These are phyloP conservation scores for Penicillium tannophilum DNA, from an alignment of 495 filamentous ascomycete species.

Conservation along the genomic window DNA sequence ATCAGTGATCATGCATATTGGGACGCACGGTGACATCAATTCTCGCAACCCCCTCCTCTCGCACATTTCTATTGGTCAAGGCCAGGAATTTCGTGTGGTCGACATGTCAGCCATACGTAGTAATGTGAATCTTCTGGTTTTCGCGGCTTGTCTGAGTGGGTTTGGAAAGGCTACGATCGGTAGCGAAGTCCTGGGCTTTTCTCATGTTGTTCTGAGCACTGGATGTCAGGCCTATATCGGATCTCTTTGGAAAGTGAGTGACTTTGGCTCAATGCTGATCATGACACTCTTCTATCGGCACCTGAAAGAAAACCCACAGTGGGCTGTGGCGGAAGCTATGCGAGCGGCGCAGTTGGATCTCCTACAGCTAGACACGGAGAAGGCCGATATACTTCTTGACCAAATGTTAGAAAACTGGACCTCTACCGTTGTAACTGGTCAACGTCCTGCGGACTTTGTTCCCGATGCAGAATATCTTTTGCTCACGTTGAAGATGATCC, in stretches of 20 bases:
- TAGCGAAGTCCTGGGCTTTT: conserved; percentile 34
- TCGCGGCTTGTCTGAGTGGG: conserved; percentile 34
- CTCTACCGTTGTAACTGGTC: neutral
- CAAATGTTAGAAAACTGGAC: conserved; percentile 22
- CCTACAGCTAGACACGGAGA: conserved; percentile 25
- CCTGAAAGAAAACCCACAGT: conserved; percentile 15
- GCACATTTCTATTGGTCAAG: conserved; percentile 29
- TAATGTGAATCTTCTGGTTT: conserved; percentile 31
- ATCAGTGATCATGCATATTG: conserved; percentile 31
- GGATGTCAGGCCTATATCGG: conserved; percentile 36
- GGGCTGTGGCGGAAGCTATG: conserved; percentile 23
- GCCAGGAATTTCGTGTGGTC: conserved; percentile 31
- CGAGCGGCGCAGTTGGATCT: conserved; percentile 26
- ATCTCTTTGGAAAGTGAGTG: conserved; percentile 33
- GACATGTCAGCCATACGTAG: conserved; percentile 32
- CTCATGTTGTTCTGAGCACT: conserved; percentile 32
- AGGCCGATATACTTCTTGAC: conserved; percentile 24
- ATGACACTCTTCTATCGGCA: conserved; percentile 36
- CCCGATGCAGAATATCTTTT: conserved; percentile 27
- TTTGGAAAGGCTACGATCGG: conserved; percentile 28
- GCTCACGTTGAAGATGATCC: conserved; percentile 24
- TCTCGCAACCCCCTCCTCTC: conserved; percentile 30
- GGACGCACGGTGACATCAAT: conserved; percentile 33
- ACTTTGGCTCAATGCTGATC: conserved; percentile 35
- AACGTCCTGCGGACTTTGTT: conserved; percentile 24